phyloP scores from a whole-genome alignment of 208 protist genomes.

The Leishmania tarentolae region DNA sequence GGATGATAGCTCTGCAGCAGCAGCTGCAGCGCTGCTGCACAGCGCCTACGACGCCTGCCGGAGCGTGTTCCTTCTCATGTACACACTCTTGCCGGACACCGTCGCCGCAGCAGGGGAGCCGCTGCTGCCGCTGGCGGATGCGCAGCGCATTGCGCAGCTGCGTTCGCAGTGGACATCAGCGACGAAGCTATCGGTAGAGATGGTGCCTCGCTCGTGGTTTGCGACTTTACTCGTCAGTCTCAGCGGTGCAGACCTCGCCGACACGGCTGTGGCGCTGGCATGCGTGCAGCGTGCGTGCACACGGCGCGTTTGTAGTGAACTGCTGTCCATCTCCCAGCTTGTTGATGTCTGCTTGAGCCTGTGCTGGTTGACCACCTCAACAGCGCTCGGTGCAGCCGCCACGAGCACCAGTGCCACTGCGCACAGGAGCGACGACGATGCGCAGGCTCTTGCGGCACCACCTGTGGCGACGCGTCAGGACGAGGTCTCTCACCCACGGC shows the following conservation, averaged over 20 bases:
- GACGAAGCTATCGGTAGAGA: slow-evolving; percentile 45
- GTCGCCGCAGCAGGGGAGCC: not conserved
- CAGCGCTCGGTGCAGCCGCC: not conserved
- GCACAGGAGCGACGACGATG: not conserved
- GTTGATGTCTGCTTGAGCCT: slow-evolving; percentile 60
- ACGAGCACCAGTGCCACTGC: not conserved
- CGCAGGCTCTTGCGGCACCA: not conserved
- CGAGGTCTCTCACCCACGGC: not conserved
- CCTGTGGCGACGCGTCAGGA: not conserved
- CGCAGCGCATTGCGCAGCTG: slow-evolving; percentile 8
- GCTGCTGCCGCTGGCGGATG: slow-evolving; percentile 9
- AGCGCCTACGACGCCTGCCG: slow-evolving; percentile 76
- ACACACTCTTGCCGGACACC: slow-evolving; percentile 26
- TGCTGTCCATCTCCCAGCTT: slow-evolving; percentile 40
- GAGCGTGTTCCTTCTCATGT: slow-evolving; percentile 70
- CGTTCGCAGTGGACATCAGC: slow-evolving; percentile 53
- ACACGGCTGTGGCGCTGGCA: slow-evolving; percentile 47
- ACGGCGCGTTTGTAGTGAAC: slow-evolving; percentile 32
- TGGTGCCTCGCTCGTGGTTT: slow-evolving; percentile 55
- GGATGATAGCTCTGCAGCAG: too few relatives aligned
- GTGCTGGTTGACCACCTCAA: slow-evolving; percentile 37
- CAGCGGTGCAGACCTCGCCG: slow-evolving; percentile 40
- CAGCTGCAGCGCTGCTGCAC: slow-evolving; percentile 43
- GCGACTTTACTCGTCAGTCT: slow-evolving; percentile 53
- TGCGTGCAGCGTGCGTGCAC: slow-evolving; percentile 47